Conservation (phyloP, 306 rosid genomes). For the Prunus armeniaca region DNA sequence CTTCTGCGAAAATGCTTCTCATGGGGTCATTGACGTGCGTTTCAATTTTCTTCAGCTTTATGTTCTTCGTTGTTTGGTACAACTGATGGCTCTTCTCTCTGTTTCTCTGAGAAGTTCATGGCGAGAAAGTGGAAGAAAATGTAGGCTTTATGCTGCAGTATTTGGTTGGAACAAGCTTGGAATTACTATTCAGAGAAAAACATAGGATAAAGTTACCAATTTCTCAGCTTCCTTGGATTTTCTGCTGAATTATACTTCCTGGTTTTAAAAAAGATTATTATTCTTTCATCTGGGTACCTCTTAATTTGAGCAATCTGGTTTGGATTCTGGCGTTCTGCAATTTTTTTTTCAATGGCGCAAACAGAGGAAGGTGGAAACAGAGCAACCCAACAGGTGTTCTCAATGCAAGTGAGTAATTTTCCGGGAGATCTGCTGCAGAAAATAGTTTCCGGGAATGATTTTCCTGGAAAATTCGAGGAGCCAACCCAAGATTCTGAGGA, state of each 20-base stretch:
- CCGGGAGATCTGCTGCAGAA: conserved; percentile 47
- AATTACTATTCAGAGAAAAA: not conserved
- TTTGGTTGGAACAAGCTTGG: not conserved
- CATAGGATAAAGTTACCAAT: not conserved
- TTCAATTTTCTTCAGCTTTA: not conserved
- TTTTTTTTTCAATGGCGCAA: conserved; percentile 36
- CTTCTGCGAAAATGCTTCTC: not conserved
- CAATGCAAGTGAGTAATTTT: conserved; percentile 23
- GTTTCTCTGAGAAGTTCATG: not conserved
- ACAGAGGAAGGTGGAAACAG: conserved; percentile 27
- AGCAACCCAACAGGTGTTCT: conserved; percentile 16
- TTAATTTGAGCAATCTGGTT: not conserved
- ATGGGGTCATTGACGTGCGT: not conserved
- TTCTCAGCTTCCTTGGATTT: not conserved
- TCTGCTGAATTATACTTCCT: conserved; percentile 1
- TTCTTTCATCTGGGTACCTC: not conserved
- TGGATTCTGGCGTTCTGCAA: not conserved
- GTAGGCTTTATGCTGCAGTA: not conserved
- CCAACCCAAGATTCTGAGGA: conserved; percentile 28
- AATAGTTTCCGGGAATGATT: conserved; percentile 29
- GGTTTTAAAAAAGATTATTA: not conserved
- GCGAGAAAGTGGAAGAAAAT: conserved; percentile 27
- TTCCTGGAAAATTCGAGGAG: conserved; percentile 27
- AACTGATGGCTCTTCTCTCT: not conserved
- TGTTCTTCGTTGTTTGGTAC: not conserved